These are phyloP conservation scores for Botrytis fragariae DNA, from an alignment of 2,329 filamentous ascomycete species.

Conservation along the genomic window DNA sequence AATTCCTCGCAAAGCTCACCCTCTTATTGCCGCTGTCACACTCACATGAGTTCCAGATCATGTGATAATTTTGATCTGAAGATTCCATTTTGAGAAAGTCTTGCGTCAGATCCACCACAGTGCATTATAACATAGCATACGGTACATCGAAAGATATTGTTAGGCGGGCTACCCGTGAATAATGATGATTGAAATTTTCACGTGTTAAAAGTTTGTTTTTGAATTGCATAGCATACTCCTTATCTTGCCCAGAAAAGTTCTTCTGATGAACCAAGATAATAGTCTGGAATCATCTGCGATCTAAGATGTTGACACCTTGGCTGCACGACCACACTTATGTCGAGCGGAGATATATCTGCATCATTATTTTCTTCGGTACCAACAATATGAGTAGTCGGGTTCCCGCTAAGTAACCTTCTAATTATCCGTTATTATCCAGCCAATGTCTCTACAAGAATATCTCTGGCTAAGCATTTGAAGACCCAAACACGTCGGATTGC, in stretches of 20 bases:
- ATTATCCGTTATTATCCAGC: neutral
- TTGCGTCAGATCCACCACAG: neutral
- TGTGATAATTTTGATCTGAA: neutral
- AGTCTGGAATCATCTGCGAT: neutral
- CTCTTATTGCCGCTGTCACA: neutral
- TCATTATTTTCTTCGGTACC: neutral
- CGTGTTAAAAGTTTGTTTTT: too few relatives aligned
- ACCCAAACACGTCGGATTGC: neutral
- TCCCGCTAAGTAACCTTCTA: neutral
- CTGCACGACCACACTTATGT: neutral
- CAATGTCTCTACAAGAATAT: neutral
- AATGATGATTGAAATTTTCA: neutral
- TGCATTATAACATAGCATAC: neutral
- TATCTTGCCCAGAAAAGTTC: neutral
- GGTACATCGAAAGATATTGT: neutral
- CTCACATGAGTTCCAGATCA: neutral
- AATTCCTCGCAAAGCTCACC: neutral
- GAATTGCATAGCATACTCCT: neutral
- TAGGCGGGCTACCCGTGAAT: neutral
- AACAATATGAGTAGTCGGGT: neutral
- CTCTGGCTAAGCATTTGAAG: neutral
- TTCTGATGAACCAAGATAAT: neutral
- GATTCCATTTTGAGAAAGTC: neutral
- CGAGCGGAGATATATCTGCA: conserved; percentile 8
- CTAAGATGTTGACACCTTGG: neutral